Conservation (phyloP, 2,329 filamentous ascomycete species). For the Corinectria fuckeliana region DNA sequence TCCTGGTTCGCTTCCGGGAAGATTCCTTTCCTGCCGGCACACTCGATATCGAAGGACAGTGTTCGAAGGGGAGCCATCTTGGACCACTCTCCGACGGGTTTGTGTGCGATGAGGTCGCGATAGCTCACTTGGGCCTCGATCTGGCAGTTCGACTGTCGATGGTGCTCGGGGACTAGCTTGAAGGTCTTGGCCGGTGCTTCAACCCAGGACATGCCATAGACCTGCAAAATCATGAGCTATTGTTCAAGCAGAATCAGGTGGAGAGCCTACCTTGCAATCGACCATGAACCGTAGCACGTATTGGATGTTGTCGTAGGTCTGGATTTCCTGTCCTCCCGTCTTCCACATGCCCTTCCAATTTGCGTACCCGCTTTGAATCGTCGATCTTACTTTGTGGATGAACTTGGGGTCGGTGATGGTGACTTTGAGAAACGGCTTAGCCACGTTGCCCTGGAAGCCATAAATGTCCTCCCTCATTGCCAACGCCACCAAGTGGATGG, state of each 20-base stretch:
- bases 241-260: too few species aligned
- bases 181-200: conserved; percentile 80
- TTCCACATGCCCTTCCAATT: conserved; percentile 96
- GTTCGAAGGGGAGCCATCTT: conserved; percentile 96
- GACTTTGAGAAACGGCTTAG: conserved; percentile 92
- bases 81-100: conserved; percentile 91
- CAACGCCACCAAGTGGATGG: conserved; percentile 82
- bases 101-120: conserved; percentile 82
- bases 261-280: conserved; percentile 75
- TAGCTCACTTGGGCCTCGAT: conserved; percentile 91
- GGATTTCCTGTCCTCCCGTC: conserved; percentile 69
- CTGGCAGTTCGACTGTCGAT: conserved; percentile 90
- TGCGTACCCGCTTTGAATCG: conserved; percentile 76
- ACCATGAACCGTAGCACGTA: conserved; percentile 98
- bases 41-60: conserved; percentile 98
- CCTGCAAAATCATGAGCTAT: conserved; percentile 51
- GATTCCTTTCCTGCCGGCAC: conserved; percentile 94
- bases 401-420: conserved; percentile 88
- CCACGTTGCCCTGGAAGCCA: conserved; percentile 90
- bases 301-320: conserved; percentile 95
- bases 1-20: conserved; percentile 93
- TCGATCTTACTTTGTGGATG: conserved; percentile 76
- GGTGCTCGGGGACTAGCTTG: conserved; percentile 67
- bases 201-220: conserved; percentile 97
- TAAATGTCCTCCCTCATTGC: conserved; percentile 90